A percentile compares a stretch with the other conserved stretches of the same genome.
Conservation (phyloP, 2,329 filamentous ascomycete species). For the Colletotrichum sp. region DNA sequence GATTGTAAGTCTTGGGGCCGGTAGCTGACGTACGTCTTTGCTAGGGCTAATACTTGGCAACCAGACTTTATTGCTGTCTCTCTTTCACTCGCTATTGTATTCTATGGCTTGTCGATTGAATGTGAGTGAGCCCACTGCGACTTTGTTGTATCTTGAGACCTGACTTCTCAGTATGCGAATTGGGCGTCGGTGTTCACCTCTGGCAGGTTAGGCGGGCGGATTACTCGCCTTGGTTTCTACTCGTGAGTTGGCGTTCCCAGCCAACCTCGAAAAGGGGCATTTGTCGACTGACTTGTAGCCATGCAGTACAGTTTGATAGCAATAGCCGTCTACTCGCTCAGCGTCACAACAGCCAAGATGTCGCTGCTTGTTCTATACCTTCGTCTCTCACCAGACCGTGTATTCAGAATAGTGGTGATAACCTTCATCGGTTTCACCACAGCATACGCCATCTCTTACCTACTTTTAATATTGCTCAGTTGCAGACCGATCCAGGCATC, state of each 20-base stretch:
- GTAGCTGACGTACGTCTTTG: fast-evolving
- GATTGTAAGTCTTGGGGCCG: constrained; percentile 3
- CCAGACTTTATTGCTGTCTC: constrained; percentile 2
- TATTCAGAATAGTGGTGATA: constrained; percentile 34
- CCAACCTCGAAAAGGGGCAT: too few relatives aligned
- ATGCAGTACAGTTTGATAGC: background rate
- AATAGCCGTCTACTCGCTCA: constrained; percentile 10
- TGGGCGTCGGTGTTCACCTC: constrained; percentile 9
- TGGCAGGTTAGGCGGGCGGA: constrained; percentile 10
- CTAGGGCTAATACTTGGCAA: fast-evolving
- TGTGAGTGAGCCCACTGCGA: fast-evolving
- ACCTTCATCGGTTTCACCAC: constrained; percentile 32
- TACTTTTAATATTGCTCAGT: constrained; percentile 23
- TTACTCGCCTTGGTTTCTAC: background rate
- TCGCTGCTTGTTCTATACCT: constrained; percentile 19
- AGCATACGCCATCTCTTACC: constrained; percentile 30
- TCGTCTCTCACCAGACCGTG: constrained; percentile 29
- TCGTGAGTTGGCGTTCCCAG: background rate
- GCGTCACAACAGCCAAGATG: constrained; percentile 20
- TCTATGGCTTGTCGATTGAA: background rate
- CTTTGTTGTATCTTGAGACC: fast-evolving
- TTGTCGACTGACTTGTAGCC: background rate
- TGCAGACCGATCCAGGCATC: constrained; percentile 9
- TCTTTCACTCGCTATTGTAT: background rate
- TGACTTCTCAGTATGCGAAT: background rate